Base-by-base conservation (phyloP, 1,284 basidiomycete species). In the Austropuccinia psidii region DNA sequence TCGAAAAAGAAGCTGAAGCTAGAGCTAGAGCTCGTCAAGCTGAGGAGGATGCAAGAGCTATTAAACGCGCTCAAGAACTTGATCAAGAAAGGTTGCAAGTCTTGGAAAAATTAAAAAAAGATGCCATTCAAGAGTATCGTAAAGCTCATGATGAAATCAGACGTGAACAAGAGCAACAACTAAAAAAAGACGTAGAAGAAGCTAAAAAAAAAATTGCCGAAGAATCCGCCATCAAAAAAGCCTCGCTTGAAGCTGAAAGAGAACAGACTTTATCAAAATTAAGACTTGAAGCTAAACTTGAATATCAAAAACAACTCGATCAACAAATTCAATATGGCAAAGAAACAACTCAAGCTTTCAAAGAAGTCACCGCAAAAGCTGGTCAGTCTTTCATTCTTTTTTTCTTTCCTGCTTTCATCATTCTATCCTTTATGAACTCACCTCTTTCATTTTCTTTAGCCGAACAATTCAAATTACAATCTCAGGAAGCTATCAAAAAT, bases 241-340 rank as follows among this genome's bases (percentile, higher is more conserved):
- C 57, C n/a, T 41, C 67, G 15, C 45, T 70, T 29, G 67, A 70
- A 50, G 57, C 54, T 24, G 67, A 70, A 9, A 55, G 54, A 29
- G 52, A 70, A 41, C 39, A 54, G 17, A 70, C 37, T 7, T 7
- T 70, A 17, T 41, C 55, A 17, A 55, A 70, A 58, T n/a, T 70
- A 8, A 70, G 39, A 43, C 54, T 52, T 52, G 65, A 70, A 70
- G 55, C 55, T 17, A 54, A 45, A 45, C 67, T 60, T 15, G 67
- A 70, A 60, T 58, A 50, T 50, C 68, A 61, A 58, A 72, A 68
- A 57, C 54, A 57, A 24, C 65, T 54, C 41, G 65, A 68, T 57
- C 31, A 37, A 37, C 50, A 57, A 54, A 27, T 43, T 41, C 65
- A 68, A 68, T 49, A 43, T 41, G 49, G 39, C 13, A 68, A 57